A percentile compares a stretch with the other conserved stretches of the same genome.
Evolutionary conservation across 139 green algal species (phyloP).

Genomic region (Eudorina sp.): DNA sequence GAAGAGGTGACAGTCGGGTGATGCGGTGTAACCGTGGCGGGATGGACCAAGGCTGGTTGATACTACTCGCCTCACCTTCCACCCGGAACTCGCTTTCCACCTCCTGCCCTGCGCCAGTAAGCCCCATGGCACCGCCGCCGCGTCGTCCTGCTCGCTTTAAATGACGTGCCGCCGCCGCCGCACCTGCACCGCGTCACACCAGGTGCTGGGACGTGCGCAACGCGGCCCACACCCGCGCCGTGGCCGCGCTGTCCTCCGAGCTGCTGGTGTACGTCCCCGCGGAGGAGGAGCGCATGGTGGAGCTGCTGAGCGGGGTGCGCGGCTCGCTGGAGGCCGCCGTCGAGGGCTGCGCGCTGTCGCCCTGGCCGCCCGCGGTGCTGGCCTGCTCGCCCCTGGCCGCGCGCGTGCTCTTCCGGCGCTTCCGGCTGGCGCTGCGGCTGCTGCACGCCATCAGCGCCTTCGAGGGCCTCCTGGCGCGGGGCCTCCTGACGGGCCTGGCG

Average conservation of each 20-base stretch:
- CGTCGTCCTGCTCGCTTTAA: too few relatives aligned
- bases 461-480: slow-evolving; percentile 67
- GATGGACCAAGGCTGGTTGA: too few relatives aligned
- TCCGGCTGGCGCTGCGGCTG: slow-evolving; percentile 70
- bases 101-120: too few relatives aligned
- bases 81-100: too few relatives aligned
- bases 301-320: slow-evolving; percentile 57
- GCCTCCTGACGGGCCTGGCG: slow-evolving; percentile 62
- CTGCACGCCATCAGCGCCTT: slow-evolving; percentile 67
- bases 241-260: slow-evolving; percentile 71
- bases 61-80: too few relatives aligned
- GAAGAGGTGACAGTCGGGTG: too few relatives aligned
- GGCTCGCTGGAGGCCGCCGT: slow-evolving; percentile 60
- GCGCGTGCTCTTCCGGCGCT: slow-evolving; percentile 68
- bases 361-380: slow-evolving; percentile 73
- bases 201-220: slow-evolving; percentile 83
- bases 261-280: slow-evolving; percentile 82
- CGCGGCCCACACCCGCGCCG: slow-evolving; percentile 62
- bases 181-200: too few relatives aligned
- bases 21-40: too few relatives aligned
- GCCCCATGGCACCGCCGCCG: too few relatives aligned
- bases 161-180: too few relatives aligned
- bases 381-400: slow-evolving; percentile 55
- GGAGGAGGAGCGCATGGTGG: slow-evolving; percentile 66
- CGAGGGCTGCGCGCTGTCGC: slow-evolving; percentile 54